Evolutionary conservation across 2,329 filamentous ascomycete genomes (phyloP).

Genomic region (Magnaporthales sp.): DNA sequence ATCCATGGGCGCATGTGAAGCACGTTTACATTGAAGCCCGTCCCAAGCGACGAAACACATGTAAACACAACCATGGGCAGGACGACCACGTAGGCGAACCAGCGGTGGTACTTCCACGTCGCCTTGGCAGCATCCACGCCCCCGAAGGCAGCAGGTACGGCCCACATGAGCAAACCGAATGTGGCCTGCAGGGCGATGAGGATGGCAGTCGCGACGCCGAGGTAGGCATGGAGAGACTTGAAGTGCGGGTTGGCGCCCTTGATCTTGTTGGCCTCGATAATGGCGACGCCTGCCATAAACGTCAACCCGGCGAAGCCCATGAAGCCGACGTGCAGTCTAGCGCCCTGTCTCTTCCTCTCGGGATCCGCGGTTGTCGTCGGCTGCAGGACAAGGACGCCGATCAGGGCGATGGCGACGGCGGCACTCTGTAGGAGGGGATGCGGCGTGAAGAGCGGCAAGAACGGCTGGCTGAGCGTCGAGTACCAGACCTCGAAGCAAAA

Average conservation of each 20-base stretch:
- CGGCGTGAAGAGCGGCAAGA: constrained; percentile 73
- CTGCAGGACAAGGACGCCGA: constrained; percentile 79
- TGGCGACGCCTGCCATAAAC: constrained; percentile 55
- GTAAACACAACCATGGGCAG: constrained; percentile 65
- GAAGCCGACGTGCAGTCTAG: constrained; percentile 57
- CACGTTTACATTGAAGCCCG: constrained; percentile 60
- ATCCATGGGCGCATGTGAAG: constrained; percentile 71
- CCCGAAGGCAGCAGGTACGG: constrained; percentile 64
- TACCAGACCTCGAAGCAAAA: constrained; percentile 64
- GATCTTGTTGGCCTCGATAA: constrained; percentile 82
- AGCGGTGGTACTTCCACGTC: constrained; percentile 84
- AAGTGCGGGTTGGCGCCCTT: constrained; percentile 62
- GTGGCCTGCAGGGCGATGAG: constrained; percentile 63
- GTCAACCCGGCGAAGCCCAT: constrained; percentile 56
- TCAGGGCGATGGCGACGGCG: constrained; percentile 65
- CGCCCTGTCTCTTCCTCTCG: constrained; percentile 58
- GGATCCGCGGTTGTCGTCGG: constrained; percentile 61
- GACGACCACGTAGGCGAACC: constrained; percentile 61
- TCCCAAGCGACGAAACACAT: constrained; percentile 66
- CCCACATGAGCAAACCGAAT: constrained; percentile 79
- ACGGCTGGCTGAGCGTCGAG: constrained; percentile 55
- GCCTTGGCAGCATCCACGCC: constrained; percentile 70
- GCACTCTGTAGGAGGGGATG: constrained; percentile 68
- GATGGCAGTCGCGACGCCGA: constrained; percentile 70
- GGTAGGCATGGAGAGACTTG: constrained; percentile 68